phyloP scores from a whole-genome alignment of 2,329 filamentous ascomycete species.

The Geosmithia morbida region DNA sequence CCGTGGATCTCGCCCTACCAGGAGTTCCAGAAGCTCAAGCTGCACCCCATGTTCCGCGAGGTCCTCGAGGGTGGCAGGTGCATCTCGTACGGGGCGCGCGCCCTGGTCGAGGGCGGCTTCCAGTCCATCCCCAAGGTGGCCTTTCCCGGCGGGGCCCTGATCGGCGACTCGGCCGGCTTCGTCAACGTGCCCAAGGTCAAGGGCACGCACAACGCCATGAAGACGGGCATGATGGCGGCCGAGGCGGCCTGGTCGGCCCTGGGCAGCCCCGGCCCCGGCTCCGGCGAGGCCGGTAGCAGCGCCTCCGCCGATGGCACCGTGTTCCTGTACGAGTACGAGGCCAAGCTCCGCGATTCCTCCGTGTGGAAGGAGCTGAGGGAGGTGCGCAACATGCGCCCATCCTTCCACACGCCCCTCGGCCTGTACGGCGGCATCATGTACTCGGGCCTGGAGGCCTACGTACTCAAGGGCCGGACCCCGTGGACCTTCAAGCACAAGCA shows the following conservation, averaged over 20 bases:
- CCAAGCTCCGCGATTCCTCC: constrained; percentile 65
- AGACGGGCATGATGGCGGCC: constrained; percentile 89
- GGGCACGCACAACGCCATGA: constrained; percentile 96
- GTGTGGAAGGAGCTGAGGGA: constrained; percentile 93
- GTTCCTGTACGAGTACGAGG: constrained; percentile 92
- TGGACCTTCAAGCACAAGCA: constrained; percentile 86
- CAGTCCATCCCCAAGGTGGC: constrained; percentile 96
- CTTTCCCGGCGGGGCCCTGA: constrained; percentile 88
- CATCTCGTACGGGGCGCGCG: constrained; percentile 87
- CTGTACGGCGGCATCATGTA: constrained; percentile 84
- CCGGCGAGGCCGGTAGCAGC: constrained; percentile 50
- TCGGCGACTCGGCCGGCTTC: constrained; percentile 92
- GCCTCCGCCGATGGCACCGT: constrained; percentile 49
- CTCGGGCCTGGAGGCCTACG: constrained; percentile 80
- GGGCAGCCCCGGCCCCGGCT: constrained; percentile 37
- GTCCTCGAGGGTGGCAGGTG: constrained; percentile 94
- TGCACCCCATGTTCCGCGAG: constrained; percentile 77
- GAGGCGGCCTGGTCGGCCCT: constrained; percentile 79
- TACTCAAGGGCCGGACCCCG: constrained; percentile 72
- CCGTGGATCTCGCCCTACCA: constrained; percentile 91
- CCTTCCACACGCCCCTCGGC: constrained; percentile 78
- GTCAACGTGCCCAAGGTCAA: constrained; percentile 98
- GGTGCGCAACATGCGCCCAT: constrained; percentile 94
- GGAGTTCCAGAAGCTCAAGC: constrained; percentile 98
- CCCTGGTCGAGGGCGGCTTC: constrained; percentile 87